Evolutionary conservation across 108 stramenopile species (phyloP).

Genomic region (Epithemia pelagica): DNA sequence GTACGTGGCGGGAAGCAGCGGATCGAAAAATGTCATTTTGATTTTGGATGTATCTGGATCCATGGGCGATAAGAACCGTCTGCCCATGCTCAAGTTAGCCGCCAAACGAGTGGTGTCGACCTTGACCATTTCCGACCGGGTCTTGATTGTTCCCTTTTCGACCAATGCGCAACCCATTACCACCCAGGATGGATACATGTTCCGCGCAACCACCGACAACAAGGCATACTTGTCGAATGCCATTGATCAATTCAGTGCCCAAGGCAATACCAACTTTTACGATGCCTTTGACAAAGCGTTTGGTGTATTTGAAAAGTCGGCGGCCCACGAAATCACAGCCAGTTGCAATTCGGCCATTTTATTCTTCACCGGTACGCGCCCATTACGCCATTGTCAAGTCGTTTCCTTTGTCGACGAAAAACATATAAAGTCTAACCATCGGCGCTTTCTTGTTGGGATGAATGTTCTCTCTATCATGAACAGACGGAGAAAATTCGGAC

Average conservation of each 20-base stretch:
- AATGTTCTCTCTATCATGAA: too few species aligned
- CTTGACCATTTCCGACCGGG: constrained; percentile 35
- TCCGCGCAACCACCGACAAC: constrained; percentile 1
- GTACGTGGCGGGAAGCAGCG: constrained; percentile 54
- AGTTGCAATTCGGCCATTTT: constrained; percentile 19
- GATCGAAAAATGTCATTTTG: constrained; percentile 59
- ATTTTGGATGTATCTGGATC: constrained; percentile 43
- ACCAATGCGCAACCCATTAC: constrained; percentile 6
- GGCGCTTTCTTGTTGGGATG: too few species aligned
- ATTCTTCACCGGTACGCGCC: too few species aligned
- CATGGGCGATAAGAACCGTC: constrained; percentile 26
- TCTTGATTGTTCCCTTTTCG: constrained; percentile 35
- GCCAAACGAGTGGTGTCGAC: constrained; percentile 36
- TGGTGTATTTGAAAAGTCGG: constrained; percentile 13
- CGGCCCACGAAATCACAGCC: neutral
- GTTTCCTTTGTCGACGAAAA: too few species aligned
- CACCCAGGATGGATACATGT: neutral
- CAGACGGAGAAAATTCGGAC: constrained; percentile 31
- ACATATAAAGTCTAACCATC: too few species aligned
- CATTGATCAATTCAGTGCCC: constrained; percentile 1
- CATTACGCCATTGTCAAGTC: too few species aligned
- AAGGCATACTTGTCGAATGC: neutral
- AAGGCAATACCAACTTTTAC: constrained; percentile 14
- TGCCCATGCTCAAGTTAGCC: constrained; percentile 31
- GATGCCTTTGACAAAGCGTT: constrained; percentile 15